phyloP scores from a whole-genome alignment of 2,329 filamentous ascomycete species.

The Exophiala oligosperma region DNA sequence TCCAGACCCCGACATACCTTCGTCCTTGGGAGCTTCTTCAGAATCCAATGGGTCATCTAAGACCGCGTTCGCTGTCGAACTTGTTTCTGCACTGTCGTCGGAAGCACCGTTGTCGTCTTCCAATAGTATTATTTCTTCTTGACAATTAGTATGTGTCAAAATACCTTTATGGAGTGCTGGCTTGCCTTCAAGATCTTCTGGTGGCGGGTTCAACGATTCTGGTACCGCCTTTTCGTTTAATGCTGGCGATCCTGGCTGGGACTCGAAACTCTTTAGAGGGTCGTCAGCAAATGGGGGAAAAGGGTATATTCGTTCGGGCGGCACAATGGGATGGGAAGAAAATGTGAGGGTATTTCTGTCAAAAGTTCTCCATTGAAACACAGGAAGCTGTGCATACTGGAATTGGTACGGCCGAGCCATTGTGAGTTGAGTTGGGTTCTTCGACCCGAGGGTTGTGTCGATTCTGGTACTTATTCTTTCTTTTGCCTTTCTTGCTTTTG shows the following conservation, averaged over 20 bases:
- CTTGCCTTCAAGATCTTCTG: slow-evolving; percentile 20
- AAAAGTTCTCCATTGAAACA: slow-evolving; percentile 44
- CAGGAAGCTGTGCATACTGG: slow-evolving; percentile 46
- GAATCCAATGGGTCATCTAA: background rate
- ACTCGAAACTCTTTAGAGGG: slow-evolving; percentile 19
- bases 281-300: slow-evolving; percentile 24
- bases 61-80: slow-evolving; percentile 14
- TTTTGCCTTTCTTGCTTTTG: slow-evolving; percentile 36
- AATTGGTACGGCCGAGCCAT: slow-evolving; percentile 35
- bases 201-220: slow-evolving; percentile 1
- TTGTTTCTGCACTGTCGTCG: slow-evolving; percentile 39
- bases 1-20: slow-evolving; percentile 6
- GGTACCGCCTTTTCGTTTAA: slow-evolving; percentile 3
- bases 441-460: slow-evolving; percentile 33
- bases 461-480: slow-evolving; percentile 36
- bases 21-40: slow-evolving; percentile 1
- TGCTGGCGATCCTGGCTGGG: slow-evolving; percentile 1
- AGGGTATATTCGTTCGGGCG: slow-evolving; percentile 19
- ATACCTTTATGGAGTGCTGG: slow-evolving; percentile 29
- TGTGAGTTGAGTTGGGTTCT: slow-evolving; percentile 35
- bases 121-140: slow-evolving; percentile 21
- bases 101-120: background rate
- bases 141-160: slow-evolving; percentile 34
- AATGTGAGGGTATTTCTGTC: slow-evolving; percentile 41
- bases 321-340: slow-evolving; percentile 36